Evolutionary conservation across 345 rosid species (phyloP).

Genomic region (Melaleuca quinquenervia): DNA sequence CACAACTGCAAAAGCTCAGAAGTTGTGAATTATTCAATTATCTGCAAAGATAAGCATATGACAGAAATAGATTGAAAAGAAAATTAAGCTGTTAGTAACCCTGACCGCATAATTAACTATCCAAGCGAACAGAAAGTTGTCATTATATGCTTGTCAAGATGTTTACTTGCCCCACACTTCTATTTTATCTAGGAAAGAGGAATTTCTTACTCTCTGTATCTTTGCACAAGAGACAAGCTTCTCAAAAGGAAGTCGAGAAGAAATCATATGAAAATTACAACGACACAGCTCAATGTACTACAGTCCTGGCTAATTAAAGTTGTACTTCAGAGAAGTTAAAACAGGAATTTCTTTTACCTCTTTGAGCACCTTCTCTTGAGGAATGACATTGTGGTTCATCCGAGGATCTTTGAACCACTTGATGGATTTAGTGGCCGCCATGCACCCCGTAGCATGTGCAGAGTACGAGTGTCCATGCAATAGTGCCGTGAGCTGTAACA

Average conservation of each 20-base stretch:
- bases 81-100: background rate
- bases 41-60: background rate
- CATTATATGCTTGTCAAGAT: background rate
- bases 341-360: conserved; percentile 36
- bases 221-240: no score
- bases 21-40: background rate
- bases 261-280: no score
- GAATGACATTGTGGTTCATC: conserved; percentile 48
- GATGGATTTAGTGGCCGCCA: conserved; percentile 77
- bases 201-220: background rate
- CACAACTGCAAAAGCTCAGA: conserved; percentile 50
- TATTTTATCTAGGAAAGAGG: background rate
- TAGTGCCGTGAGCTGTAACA: conserved; percentile 67
- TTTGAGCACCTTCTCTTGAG: conserved; percentile 39
- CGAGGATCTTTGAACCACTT: conserved; percentile 81
- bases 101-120: background rate
- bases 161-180: background rate
- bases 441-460: conserved; percentile 92
- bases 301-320: background rate
- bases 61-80: background rate
- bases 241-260: no score
- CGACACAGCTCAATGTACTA: no score
- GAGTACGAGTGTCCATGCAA: conserved; percentile 93
- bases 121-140: background rate
- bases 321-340: background rate